Conservation (phyloP, 352 stramenopile species). For the Lagenidium sp. region DNA sequence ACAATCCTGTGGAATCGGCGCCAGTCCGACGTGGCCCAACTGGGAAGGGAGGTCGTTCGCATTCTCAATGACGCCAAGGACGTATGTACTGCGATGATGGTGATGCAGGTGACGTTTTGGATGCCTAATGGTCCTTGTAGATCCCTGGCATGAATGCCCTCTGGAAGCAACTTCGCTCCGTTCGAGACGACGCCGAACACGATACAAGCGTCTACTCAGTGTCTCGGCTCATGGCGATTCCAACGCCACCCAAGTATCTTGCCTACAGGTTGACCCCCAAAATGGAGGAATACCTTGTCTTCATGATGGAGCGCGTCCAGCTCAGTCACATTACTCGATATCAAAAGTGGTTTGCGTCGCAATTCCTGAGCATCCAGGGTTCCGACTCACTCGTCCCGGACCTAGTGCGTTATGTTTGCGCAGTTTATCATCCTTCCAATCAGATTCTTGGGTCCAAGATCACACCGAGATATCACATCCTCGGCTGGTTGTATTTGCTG, state of each 20-base stretch:
- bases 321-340: conserved; percentile 67
- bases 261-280: conserved; percentile 75
- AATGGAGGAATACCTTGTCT: conserved; percentile 81
- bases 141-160: conserved; percentile 72
- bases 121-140: conserved; percentile 13
- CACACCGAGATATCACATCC: conserved; percentile 78
- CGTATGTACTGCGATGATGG: conserved; percentile 19
- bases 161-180: conserved; percentile 71
- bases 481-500: conserved; percentile 79
- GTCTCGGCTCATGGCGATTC: conserved; percentile 57
- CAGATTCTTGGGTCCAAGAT: conserved; percentile 77
- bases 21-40: conserved; percentile 50
- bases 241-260: conserved; percentile 67
- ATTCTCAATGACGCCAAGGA: conserved; percentile 77
- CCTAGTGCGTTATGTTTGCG: conserved; percentile 76
- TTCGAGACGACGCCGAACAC: conserved; percentile 49
- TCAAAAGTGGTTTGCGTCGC: conserved; percentile 82
- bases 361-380: conserved; percentile 58
- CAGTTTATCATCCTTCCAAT: conserved; percentile 77
- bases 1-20: conserved; percentile 62
- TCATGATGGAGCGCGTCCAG: conserved; percentile 84
- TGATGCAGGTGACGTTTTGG: background rate
- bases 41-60: conserved; percentile 71
- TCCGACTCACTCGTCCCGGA: conserved; percentile 73
- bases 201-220: conserved; percentile 51